These are phyloP conservation scores for Paramecium octaurelia DNA, from an alignment of 73 alveolate genomes.

Conservation along the genomic window DNA sequence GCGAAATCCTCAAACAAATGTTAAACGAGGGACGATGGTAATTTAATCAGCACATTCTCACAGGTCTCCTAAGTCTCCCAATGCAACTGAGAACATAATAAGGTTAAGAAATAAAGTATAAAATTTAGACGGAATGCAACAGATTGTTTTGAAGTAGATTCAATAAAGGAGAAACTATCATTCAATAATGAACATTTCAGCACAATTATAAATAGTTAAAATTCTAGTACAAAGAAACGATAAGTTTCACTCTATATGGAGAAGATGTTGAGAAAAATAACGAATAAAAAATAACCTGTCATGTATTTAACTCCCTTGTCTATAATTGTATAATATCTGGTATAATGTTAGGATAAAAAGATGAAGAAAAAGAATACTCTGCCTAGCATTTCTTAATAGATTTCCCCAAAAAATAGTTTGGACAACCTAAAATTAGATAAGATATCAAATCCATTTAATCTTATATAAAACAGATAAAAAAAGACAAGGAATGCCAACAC, in stretches of 20 bases:
- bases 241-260: background rate
- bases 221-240: background rate
- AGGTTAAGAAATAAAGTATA: background rate
- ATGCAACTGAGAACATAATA: background rate
- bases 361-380: background rate
- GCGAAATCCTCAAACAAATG: background rate
- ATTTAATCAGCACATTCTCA: constrained; percentile 16
- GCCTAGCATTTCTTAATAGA: background rate
- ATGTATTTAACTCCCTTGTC: background rate
- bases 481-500: background rate
- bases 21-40: background rate
- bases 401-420: background rate
- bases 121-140: background rate
- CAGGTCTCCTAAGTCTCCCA: background rate
- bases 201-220: background rate
- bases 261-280: background rate
- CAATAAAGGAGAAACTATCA: background rate
- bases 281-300: background rate
- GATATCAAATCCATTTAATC: background rate
- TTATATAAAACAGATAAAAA: background rate
- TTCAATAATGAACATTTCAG: background rate
- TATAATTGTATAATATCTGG: background rate
- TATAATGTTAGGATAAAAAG: background rate
- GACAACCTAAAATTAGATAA: background rate
- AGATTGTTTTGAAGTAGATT: background rate